Evolutionary conservation across 2,329 filamentous ascomycete species (phyloP).

Genomic region (Pyrenophora seminiperda): DNA sequence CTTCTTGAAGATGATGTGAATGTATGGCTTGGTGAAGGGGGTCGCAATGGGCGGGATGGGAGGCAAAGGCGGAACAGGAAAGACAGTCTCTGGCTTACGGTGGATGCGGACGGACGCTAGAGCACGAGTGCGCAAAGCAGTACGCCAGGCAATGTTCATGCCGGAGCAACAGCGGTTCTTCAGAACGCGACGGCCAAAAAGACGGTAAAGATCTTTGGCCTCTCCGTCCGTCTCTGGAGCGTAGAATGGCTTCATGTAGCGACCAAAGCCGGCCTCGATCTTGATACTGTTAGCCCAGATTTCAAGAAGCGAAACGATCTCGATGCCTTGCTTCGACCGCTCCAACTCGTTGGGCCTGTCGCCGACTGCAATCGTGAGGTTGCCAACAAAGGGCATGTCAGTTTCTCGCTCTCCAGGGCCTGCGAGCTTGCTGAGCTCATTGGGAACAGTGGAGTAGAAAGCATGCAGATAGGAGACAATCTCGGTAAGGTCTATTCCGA

Average conservation of each 20-base stretch:
- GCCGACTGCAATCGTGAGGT: slow-evolving; percentile 36
- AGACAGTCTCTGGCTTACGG: slow-evolving; percentile 12
- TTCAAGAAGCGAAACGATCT: slow-evolving; percentile 31
- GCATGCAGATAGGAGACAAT: slow-evolving; percentile 25
- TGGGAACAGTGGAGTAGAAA: slow-evolving; percentile 24
- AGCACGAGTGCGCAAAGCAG: slow-evolving; percentile 25
- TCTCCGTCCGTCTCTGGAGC: slow-evolving; percentile 32
- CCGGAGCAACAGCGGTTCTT: slow-evolving; percentile 22
- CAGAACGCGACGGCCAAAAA: slow-evolving; percentile 36
- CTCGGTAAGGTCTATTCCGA: slow-evolving; percentile 35
- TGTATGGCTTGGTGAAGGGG: slow-evolving; percentile 18
- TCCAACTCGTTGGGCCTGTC: slow-evolving; percentile 20
- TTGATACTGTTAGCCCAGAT: slow-evolving; percentile 38
- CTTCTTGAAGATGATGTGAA: slow-evolving; percentile 34
- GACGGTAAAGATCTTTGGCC: slow-evolving; percentile 41
- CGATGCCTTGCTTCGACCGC: slow-evolving; percentile 19
- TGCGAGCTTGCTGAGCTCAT: slow-evolving; percentile 7
- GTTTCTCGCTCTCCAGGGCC: slow-evolving; percentile 1
- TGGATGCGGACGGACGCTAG: slow-evolving; percentile 30
- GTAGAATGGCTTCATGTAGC: slow-evolving; percentile 27
- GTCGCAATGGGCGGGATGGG: not conserved
- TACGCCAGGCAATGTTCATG: slow-evolving; percentile 35
- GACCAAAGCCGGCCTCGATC: slow-evolving; percentile 38
- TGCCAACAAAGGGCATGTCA: slow-evolving; percentile 30
- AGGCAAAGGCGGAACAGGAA: not conserved